Evolutionary conservation across 106 monocot genomes (phyloP).

Genomic region (Apostasia shenzhenica): DNA sequence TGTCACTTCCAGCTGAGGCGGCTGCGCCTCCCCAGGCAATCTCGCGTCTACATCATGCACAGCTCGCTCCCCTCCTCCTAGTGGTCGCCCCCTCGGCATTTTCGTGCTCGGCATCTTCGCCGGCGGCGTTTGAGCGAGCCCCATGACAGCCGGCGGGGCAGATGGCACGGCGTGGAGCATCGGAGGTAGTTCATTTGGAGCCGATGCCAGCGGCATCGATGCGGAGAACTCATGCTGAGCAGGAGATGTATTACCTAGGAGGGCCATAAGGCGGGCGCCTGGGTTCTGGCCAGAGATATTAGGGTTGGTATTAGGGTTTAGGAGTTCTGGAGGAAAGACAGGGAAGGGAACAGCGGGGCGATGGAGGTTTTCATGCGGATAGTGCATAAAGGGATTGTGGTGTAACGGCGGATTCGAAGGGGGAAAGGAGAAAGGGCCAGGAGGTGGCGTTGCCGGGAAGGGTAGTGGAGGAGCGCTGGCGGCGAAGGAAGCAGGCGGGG

Average conservation of each 20-base stretch:
- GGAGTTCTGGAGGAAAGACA: not conserved
- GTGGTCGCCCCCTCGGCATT: slow-evolving; percentile 61
- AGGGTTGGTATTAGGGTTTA: slow-evolving; percentile 21
- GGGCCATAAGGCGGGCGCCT: slow-evolving; percentile 86
- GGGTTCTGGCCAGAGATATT: slow-evolving; percentile 12
- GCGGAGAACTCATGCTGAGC: slow-evolving; percentile 47
- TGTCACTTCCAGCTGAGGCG: slow-evolving; percentile 94
- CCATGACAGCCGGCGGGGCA: slow-evolving; percentile 27
- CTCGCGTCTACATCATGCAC: slow-evolving; percentile 80
- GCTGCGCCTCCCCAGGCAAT: slow-evolving; percentile 51
- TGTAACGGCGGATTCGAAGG: slow-evolving; percentile 12
- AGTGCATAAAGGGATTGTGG: slow-evolving; percentile 9
- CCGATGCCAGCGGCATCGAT: slow-evolving; percentile 46
- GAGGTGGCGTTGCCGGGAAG: slow-evolving; percentile 5
- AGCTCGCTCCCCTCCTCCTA: slow-evolving; percentile 44
- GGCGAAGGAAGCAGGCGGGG: slow-evolving; percentile 1
- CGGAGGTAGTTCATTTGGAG: slow-evolving; percentile 24
- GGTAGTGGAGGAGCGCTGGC: not conserved
- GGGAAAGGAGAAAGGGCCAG: slow-evolving; percentile 5
- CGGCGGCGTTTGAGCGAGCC: slow-evolving; percentile 14
- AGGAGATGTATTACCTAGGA: slow-evolving; percentile 38
- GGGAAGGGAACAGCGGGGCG: slow-evolving; percentile 24
- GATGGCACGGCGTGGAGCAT: slow-evolving; percentile 34
- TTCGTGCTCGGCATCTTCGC: slow-evolving; percentile 58
- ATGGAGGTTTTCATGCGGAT: slow-evolving; percentile 16